phyloP scores from a whole-genome alignment of 768 basidiomycete genomes.

The Suillus plorans region DNA sequence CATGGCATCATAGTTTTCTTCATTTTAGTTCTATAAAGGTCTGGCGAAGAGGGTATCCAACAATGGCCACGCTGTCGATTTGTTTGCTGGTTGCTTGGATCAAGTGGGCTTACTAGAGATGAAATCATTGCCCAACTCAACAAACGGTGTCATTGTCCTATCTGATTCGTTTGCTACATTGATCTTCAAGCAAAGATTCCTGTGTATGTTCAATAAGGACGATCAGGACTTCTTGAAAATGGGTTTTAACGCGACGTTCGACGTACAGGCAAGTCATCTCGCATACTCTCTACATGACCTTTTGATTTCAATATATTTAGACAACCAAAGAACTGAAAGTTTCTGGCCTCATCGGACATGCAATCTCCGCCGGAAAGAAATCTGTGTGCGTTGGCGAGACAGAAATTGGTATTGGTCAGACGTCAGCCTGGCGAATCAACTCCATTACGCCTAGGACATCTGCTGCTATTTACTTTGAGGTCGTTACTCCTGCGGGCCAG shows the following conservation, averaged over 20 bases:
- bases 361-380: slow-evolving; percentile 96
- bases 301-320: slow-evolving; percentile 38
- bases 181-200: slow-evolving; percentile 98
- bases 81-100: slow-evolving; percentile 96
- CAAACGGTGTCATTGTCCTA: slow-evolving; percentile 93
- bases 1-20: not conserved
- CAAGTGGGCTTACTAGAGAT: slow-evolving; percentile 98
- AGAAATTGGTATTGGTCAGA: slow-evolving; percentile 98
- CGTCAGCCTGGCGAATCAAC: slow-evolving; percentile 98
- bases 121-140: slow-evolving; percentile 95
- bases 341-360: slow-evolving; percentile 96
- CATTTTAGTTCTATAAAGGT: slow-evolving; percentile 85
- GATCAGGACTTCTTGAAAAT: slow-evolving; percentile 89
- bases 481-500: slow-evolving; percentile 95
- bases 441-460: slow-evolving; percentile 84
- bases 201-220: slow-evolving; percentile 90
- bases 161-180: slow-evolving; percentile 97
- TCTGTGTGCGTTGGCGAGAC: slow-evolving; percentile 97
- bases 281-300: not conserved
- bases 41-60: slow-evolving; percentile 92
- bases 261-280: slow-evolving; percentile 72
- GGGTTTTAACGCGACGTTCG: slow-evolving; percentile 99
- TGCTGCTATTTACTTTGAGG: slow-evolving; percentile 95
- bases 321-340: slow-evolving; percentile 99
- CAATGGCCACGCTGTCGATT: slow-evolving; percentile 92